phyloP scores from a whole-genome alignment of 345 rosid species.

The Rhodamnia argentea region DNA sequence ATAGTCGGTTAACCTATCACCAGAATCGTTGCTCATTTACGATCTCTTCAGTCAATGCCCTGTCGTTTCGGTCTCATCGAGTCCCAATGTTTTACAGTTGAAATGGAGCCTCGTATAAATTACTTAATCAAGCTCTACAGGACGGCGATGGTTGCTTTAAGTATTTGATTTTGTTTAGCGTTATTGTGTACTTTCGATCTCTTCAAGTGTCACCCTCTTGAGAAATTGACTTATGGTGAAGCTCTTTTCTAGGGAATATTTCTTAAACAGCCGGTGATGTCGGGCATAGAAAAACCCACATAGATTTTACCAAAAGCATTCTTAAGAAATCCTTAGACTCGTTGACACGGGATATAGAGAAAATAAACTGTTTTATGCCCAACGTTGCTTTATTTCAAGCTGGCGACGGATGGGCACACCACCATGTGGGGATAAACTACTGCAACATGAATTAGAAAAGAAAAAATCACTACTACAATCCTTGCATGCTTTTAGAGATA shows the following conservation, averaged over 20 bases:
- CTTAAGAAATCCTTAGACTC: neutral
- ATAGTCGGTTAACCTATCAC: conserved; percentile 24
- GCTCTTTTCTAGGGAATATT: neutral
- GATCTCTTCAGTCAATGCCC: neutral
- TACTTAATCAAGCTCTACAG: neutral
- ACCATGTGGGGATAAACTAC: neutral
- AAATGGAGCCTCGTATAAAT: neutral
- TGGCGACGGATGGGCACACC: neutral
- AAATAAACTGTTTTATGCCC: neutral
- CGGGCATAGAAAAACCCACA: neutral
- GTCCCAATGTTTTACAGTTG: neutral
- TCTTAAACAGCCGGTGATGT: neutral
- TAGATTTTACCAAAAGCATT: neutral
- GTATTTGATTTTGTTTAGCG: neutral
- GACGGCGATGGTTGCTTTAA: neutral
- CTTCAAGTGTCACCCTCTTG: neutral
- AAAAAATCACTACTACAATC: neutral
- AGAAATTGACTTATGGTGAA: neutral
- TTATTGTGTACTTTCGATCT: neutral
- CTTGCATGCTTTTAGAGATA: neutral
- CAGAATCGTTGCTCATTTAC: neutral
- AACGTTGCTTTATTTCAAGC: neutral
- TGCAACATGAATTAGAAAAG: neutral
- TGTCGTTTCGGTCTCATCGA: neutral
- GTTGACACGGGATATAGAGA: neutral